Percentiles rank a stretch among this genome's conserved stretches.
Evolutionary conservation across 179 eudicot species (phyloP).

Genomic region (Silene coronaria): DNA sequence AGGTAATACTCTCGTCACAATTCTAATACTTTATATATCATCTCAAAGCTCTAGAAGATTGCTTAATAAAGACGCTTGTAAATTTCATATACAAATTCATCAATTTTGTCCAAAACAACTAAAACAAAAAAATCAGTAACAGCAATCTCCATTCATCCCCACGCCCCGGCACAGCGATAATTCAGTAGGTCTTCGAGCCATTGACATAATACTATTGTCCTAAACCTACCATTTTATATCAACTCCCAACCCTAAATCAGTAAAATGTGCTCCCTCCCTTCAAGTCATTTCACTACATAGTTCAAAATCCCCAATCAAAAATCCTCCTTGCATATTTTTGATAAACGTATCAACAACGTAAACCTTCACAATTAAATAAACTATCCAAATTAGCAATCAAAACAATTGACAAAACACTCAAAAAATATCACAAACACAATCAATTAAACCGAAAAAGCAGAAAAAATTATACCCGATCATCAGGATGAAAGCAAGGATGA

Average conservation of each 20-base stretch:
- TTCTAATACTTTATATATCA: neutral
- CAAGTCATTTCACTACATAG: too few species aligned
- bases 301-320: too few species aligned
- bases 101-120: too few species aligned
- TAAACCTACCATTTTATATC: neutral
- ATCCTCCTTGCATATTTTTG: too few species aligned
- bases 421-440: neutral
- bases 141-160: too few species aligned
- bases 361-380: neutral
- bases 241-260: too few species aligned
- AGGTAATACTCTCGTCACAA: neutral
- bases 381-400: neutral
- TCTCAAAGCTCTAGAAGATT: neutral
- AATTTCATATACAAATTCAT: too few species aligned
- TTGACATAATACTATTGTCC: neutral
- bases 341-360: neutral
- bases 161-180: too few species aligned
- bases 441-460: neutral
- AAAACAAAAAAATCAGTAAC: too few species aligned
- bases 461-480: conserved; percentile 50
- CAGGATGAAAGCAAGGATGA: conserved; percentile 90
- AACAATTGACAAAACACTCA: neutral
- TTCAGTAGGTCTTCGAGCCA: neutral
- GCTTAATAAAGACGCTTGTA: neutral
- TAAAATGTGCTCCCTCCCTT: too few species aligned